These are phyloP conservation scores for Fusarium piperis DNA, from an alignment of 2,329 filamentous ascomycete genomes.

Conservation along the genomic window DNA sequence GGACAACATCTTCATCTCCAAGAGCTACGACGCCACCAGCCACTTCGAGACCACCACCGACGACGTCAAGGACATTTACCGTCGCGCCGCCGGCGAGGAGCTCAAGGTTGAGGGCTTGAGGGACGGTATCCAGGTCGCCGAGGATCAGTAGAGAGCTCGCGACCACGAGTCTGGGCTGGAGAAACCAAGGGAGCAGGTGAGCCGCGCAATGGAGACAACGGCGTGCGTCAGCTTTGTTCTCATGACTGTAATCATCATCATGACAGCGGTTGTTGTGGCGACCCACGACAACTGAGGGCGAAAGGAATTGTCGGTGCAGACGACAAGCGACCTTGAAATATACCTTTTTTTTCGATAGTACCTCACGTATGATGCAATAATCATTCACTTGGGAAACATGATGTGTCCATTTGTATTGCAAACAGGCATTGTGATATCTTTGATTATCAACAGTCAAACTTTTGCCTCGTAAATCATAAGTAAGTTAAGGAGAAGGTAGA, in stretches of 20 bases:
- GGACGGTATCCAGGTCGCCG: conserved; percentile 79
- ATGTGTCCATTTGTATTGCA: neutral
- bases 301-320: conserved; percentile 29
- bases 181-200: conserved; percentile 16
- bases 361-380: conserved; percentile 27
- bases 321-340: conserved; percentile 40
- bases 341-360: conserved; percentile 41
- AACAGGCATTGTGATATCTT: conserved; percentile 2
- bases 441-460: conserved; percentile 5
- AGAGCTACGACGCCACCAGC: conserved; percentile 97
- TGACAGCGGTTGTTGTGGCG: conserved; percentile 16
- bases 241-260: conserved; percentile 6
- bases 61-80: conserved; percentile 95
- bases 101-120: conserved; percentile 88
- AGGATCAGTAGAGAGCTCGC: conserved; percentile 61
- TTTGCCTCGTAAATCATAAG: conserved; percentile 39
- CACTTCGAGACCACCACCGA: conserved; percentile 95
- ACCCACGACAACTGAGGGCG: conserved; percentile 10
- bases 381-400: neutral
- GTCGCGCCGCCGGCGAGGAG: conserved; percentile 82
- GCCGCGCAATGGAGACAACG: neutral
- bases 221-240: conserved; percentile 4
- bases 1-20: conserved; percentile 96
- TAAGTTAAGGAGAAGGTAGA: conserved; percentile 31
- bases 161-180: neutral